Base-by-base conservation (phyloP, 352 stramenopile species). In the Phytophthora pini region DNA sequence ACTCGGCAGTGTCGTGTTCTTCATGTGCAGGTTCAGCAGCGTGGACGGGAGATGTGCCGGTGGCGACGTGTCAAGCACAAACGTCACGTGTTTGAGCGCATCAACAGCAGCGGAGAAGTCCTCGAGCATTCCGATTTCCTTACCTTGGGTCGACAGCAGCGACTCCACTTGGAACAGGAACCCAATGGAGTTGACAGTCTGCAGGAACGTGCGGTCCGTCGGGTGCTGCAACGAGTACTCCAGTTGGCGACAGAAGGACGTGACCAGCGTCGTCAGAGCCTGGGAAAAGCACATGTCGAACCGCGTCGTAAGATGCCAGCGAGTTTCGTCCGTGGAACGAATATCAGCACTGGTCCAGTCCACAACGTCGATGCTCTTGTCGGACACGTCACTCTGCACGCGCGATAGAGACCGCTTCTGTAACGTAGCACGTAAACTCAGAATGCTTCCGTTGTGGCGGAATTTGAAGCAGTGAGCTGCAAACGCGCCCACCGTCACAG, bases 111-210 rank as follows among this genome's bases (percentile, higher is more conserved):
- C 87, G 5, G 80, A 87, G 38, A 97, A 89, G 64, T 98, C 92
- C 63, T 96, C 82, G 3, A 99, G 77, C 97, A 99, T 98, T n/a
- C 89, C 92, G 34, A 97, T 80, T 67, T 99, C 97, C 65, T 98
- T 98, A 40, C 95, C 95, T 15, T 97, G 92, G 17, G 96, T 97
- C 52, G 87, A 98, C 17, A 99, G 65, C 46, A 99, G 60, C 17
- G 93, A 97, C 70, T 99, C 95, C 29, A 98, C 78, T 55, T 95
- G 85, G 61, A 92, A 93, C 10, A 95, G 60, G 60, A 94, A 95
- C 3, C 85, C 85, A 31, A 93, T 82, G 11, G 77, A 79, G 40
- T 88, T 76, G 49, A 93, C 77, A 5, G 89, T 61, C 10, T 82
- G 51, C 40, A 95, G 58, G 57, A 92, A 92, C 15, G 73, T 74